Conservation (phyloP, 768 basidiomycete species). For the Russula griseocarnosa region DNA sequence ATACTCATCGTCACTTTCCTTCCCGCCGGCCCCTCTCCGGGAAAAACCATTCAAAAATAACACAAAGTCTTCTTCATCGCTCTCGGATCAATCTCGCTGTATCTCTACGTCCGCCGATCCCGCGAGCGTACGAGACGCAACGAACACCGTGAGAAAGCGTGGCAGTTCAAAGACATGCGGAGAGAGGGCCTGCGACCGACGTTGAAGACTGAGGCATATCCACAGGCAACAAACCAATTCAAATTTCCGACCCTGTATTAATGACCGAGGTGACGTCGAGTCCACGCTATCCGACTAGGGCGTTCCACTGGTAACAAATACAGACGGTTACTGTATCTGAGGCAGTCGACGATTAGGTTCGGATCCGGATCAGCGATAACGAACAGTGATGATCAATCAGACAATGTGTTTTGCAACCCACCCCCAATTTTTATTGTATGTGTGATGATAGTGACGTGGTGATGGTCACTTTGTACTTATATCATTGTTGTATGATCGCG, state of each 20-base stretch:
- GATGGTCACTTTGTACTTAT: too few species aligned
- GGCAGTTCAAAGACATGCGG: not conserved
- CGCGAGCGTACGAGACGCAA: not conserved
- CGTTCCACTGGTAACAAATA: not conserved
- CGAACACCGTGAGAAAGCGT: not conserved
- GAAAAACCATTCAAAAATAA: not conserved
- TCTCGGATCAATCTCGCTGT: not conserved
- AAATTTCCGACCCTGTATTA: not conserved
- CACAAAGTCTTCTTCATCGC: not conserved
- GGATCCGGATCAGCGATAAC: not conserved
- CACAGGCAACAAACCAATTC: not conserved
- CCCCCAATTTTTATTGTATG: too few species aligned
- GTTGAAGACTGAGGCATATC: not conserved
- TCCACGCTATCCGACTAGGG: not conserved
- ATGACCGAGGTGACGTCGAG: not conserved
- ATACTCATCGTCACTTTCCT: not conserved
- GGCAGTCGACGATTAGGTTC: too few species aligned
- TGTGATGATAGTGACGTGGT: too few species aligned
- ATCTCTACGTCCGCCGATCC: not conserved
- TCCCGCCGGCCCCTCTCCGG: not conserved
- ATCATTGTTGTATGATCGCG: too few species aligned
- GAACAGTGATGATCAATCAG: not conserved
- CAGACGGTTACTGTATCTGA: not conserved
- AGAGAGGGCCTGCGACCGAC: not conserved
- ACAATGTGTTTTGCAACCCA: too few species aligned